These are phyloP conservation scores for Starmerella lactis-condensi DNA, from an alignment of 805 yeast genomes.

Conservation along the genomic window DNA sequence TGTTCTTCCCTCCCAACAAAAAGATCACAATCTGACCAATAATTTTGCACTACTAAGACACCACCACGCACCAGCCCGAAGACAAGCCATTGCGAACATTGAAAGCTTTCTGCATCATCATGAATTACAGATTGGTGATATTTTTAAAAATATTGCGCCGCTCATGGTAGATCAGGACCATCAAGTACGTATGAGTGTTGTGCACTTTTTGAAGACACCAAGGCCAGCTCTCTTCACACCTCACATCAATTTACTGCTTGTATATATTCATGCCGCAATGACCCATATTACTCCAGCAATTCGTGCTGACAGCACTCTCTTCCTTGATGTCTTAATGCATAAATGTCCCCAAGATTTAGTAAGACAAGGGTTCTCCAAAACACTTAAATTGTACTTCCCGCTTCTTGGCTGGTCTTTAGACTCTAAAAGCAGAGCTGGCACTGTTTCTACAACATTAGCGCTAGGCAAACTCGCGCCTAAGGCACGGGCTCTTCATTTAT, in stretches of 20 bases:
- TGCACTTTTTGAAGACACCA: slow-evolving; percentile 23
- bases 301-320: slow-evolving; percentile 55
- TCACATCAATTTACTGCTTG: slow-evolving; percentile 25
- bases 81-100: slow-evolving; percentile 16
- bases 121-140: slow-evolving; percentile 9
- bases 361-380: slow-evolving; percentile 15
- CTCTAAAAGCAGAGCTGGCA: slow-evolving; percentile 9
- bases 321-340: slow-evolving; percentile 40
- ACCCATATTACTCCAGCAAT: slow-evolving; percentile 69
- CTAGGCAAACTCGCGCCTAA: slow-evolving; percentile 16
- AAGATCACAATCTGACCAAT: slow-evolving; percentile 7
- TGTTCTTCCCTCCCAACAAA: slow-evolving; percentile 29
- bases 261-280: slow-evolving; percentile 80
- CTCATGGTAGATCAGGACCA: slow-evolving; percentile 47
- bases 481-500: slow-evolving; percentile 15
- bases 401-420: slow-evolving; percentile 48
- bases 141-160: slow-evolving; percentile 38
- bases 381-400: slow-evolving; percentile 43
- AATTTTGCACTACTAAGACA: slow-evolving; percentile 15
- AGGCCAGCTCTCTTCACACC: slow-evolving; percentile 22
- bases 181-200: slow-evolving; percentile 44
- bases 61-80: slow-evolving; percentile 16
- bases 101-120: slow-evolving; percentile 8
- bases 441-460: slow-evolving; percentile 13
- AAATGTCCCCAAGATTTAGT: slow-evolving; percentile 11